Conservation (phyloP, 371 early-diverging fungal species). For the Parasitella parasitica region DNA sequence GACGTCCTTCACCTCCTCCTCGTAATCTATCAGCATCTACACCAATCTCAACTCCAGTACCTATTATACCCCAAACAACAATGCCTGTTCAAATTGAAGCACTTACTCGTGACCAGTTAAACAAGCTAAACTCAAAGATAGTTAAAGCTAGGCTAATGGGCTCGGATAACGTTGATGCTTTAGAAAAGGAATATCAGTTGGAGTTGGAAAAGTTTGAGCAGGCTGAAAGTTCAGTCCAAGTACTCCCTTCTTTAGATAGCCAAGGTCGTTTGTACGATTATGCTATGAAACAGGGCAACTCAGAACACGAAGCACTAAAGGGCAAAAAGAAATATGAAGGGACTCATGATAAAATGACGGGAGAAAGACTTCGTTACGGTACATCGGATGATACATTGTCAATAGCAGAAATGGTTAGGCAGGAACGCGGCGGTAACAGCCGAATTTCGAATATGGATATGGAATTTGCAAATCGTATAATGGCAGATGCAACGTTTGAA, state of each 20-base stretch:
- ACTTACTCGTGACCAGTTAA: constrained; percentile 71
- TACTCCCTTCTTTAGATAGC: constrained; percentile 69
- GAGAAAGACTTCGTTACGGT: constrained; percentile 59
- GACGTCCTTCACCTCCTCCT: neutral
- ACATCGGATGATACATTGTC: constrained; percentile 57
- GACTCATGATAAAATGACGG: constrained; percentile 57
- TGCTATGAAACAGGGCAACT: constrained; percentile 26
- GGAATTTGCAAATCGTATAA: constrained; percentile 74
- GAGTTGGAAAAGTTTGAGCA: constrained; percentile 45
- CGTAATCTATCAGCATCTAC: neutral
- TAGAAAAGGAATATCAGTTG: constrained; percentile 71
- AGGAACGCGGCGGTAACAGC: constrained; percentile 60
- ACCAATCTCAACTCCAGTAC: neutral
- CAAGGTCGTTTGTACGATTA: constrained; percentile 58
- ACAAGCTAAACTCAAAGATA: constrained; percentile 82
- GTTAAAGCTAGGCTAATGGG: constrained; percentile 80
- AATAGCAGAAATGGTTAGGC: constrained; percentile 66
- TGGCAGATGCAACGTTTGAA: constrained; percentile 73
- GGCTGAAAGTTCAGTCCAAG: constrained; percentile 23
- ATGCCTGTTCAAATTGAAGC: constrained; percentile 11
- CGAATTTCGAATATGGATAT: constrained; percentile 57
- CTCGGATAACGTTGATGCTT: constrained; percentile 56
- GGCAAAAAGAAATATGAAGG: constrained; percentile 51
- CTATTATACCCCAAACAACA: neutral
- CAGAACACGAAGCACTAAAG: constrained; percentile 19